Base-by-base conservation (phyloP, 768 basidiomycete species). In the Pisolithus microcarpus region DNA sequence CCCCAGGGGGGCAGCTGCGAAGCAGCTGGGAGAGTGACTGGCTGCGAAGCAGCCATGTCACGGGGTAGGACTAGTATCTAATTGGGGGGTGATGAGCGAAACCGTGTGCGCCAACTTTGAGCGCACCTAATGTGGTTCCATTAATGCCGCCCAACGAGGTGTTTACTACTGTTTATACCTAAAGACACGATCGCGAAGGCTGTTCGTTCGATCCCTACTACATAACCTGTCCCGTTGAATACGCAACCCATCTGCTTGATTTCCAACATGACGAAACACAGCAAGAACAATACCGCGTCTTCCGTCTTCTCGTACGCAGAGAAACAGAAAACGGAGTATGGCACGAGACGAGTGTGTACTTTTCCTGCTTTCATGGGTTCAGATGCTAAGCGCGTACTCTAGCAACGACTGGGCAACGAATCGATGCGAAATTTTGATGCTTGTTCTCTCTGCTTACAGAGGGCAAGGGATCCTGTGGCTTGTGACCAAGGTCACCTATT, bases 391-490 rank as follows among this genome's bases (percentile, higher is more conserved):
- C 1, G 31, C 19, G 31, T 13, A 31, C 31, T 50, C 43, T 53
- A 67, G 65, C 67, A 67, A 69, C 65, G 63, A 43, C 37, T 68
- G 63, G 93, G 92, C 34, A 87, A 90, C 64, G 93, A 96, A 66
- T 92, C 87, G 10, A 91, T 94, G 87, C 82, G 91, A 37, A 79
- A 79, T 47, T 93, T 96, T 65, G 91, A 96, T 66, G 84, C 91
- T 1, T 98, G 96, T 64, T 77, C 87, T 5, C 77, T 96, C 13
- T 99, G 95, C 65, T 72, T 96, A 34, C 83, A 89, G 49, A 76
- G 78, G 38, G 93, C 90, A 5, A 73, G 88, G 44, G 86, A 92
- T 47, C 91, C 95, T 0, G 73, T 94, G 31, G 79, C 85, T 10
- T 98, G 96, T 61, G 59, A 70, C 19, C 79, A 88, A 46, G 96